A percentile compares a stretch with the other conserved stretches of the same genome.
These are phyloP conservation scores for Stachybotrys echinatus DNA, from an alignment of 2,329 filamentous ascomycete species.

Conservation along the genomic window DNA sequence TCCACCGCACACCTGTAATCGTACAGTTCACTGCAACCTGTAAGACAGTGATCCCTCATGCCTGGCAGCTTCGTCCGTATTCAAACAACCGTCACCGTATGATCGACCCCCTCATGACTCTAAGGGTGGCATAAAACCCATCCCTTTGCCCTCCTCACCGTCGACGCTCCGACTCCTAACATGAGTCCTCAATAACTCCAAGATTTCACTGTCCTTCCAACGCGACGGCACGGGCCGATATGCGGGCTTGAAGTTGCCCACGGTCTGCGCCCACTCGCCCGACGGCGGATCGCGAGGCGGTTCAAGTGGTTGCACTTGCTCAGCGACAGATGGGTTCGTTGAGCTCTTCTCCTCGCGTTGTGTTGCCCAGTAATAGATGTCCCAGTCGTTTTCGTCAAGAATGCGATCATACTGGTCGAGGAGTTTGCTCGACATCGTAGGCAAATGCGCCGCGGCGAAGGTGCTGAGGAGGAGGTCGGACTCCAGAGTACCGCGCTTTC, in stretches of 20 bases:
- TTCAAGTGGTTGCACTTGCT: constrained; percentile 11
- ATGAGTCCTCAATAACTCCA: constrained; percentile 72
- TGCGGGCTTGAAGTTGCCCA: constrained; percentile 89
- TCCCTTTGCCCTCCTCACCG: constrained; percentile 36
- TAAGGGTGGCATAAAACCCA: constrained; percentile 54
- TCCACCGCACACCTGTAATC: too few relatives aligned
- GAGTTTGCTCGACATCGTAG: constrained; percentile 65
- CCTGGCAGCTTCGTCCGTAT: background rate
- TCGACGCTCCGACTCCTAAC: constrained; percentile 57
- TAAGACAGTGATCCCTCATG: too few relatives aligned
- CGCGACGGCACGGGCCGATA: constrained; percentile 83
- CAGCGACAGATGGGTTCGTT: constrained; percentile 25
- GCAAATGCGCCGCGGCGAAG: constrained; percentile 78
- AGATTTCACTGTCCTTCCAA: constrained; percentile 79
- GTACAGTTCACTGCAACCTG: too few relatives aligned
- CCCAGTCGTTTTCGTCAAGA: constrained; percentile 99
- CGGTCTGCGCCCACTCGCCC: constrained; percentile 95
- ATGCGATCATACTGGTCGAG: constrained; percentile 84
- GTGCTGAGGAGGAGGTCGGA: constrained; percentile 94
- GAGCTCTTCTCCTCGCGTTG: constrained; percentile 59
- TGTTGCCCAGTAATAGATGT: constrained; percentile 99
- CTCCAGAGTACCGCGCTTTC: constrained; percentile 93
- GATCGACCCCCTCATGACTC: constrained; percentile 6
- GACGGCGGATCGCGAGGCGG: constrained; percentile 25
- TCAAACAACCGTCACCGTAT: background rate